Conservation (phyloP, 345 rosid species). For the Camelina hispida region DNA sequence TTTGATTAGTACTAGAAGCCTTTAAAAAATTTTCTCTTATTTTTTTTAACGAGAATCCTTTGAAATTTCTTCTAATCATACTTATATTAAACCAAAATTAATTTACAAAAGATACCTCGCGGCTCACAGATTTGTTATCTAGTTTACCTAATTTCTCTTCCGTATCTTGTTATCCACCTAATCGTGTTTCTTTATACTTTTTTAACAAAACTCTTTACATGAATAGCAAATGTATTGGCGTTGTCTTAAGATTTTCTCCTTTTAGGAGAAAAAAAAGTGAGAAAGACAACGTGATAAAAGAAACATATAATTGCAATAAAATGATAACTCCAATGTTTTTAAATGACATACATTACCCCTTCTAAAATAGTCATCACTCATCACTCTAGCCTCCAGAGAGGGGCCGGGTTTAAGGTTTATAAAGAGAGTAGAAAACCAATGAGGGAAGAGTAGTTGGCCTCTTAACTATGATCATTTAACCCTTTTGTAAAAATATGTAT, state of each 20-base stretch:
- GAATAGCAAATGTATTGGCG: neutral
- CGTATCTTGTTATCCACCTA: neutral
- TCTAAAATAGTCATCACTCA: neutral
- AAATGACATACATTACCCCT: neutral
- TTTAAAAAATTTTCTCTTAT: too few relatives aligned
- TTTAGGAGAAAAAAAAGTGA: neutral
- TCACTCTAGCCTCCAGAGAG: neutral
- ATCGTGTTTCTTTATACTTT: neutral
- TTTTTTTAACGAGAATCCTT: too few relatives aligned
- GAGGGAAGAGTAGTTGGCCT: neutral
- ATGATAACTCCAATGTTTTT: neutral
- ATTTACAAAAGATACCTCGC: too few relatives aligned
- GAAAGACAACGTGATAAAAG: neutral
- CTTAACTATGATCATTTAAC: neutral
- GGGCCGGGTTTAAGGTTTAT: neutral
- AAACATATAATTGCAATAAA: neutral
- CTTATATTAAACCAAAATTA: too few relatives aligned
- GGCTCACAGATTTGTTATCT: too few relatives aligned
- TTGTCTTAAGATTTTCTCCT: neutral
- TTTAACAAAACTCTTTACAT: neutral
- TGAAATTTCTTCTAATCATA: too few relatives aligned
- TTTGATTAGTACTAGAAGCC: too few relatives aligned
- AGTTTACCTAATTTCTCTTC: neutral
- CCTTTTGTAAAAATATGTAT: neutral
- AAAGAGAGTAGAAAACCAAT: neutral